Conservation (phyloP, 2,329 filamentous ascomycete species). For the Neopestalotiopsis rosae region DNA sequence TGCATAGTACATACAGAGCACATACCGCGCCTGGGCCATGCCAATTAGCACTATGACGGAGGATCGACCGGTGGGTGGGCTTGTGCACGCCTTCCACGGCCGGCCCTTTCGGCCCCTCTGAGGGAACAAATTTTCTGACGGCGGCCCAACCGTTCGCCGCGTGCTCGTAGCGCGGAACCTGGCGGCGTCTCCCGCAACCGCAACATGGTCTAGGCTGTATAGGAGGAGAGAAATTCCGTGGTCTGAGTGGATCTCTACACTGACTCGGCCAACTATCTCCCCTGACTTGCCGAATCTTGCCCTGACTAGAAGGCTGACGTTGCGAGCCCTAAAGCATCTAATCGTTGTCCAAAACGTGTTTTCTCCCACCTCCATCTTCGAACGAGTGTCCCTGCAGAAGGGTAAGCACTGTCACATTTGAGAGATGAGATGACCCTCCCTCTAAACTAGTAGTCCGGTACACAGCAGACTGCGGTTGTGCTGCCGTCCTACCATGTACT, state of each 20-base stretch:
- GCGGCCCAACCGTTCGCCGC: not conserved
- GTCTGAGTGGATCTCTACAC: not conserved
- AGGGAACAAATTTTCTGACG: constrained; percentile 3
- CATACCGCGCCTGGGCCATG: not conserved
- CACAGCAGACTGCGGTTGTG: not conserved
- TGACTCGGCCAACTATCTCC: constrained; percentile 6
- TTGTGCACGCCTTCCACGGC: not conserved
- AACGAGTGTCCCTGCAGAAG: not conserved
- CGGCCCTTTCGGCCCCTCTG: not conserved
- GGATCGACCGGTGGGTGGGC: not conserved
- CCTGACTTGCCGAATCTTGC: constrained; percentile 10
- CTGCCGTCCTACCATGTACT: not conserved
- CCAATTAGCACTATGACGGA: not conserved
- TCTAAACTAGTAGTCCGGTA: not conserved
- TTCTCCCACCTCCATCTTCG: not conserved
- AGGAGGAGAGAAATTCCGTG: not conserved
- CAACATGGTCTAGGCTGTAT: not conserved
- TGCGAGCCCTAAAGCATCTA: not conserved
- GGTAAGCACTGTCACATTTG: not conserved
- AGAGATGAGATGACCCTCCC: not conserved
- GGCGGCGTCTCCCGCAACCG: not conserved
- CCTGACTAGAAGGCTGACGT: constrained; percentile 13
- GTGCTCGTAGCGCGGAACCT: not conserved
- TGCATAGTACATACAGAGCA: not conserved
- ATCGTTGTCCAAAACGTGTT: not conserved